Base-by-base conservation (phyloP, 192 early-diverging fungal species). In the Kickxella alabastrina region DNA sequence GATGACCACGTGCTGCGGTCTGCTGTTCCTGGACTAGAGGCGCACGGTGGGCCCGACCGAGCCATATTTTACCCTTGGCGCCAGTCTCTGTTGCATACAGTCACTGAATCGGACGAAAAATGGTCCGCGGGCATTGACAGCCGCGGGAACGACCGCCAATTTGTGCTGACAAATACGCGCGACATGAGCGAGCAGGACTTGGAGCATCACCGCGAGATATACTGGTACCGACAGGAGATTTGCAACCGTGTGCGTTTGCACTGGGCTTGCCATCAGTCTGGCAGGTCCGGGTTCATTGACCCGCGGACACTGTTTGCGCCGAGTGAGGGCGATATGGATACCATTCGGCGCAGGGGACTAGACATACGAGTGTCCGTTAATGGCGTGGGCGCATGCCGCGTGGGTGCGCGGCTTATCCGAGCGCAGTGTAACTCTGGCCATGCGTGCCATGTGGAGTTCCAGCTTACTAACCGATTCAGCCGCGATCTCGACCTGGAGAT, bases 11-110 rank as follows among this genome's bases (percentile, higher is more conserved):
- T 34, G 1, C 22, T 48, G 21, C 19, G 15, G 4, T 36, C 55
- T 31, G 54, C 71, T 9, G 47, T 75, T 2, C 71, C 71, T 10
- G 71, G 71, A 1, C 22, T 54, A 10, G 71, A 75, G 22, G 71
- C 57, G 15, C 49, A 67, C n/a, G 71, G 65, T 32, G 60, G 60
- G 3, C 56, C 65, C 2, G 71, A 75, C 26, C 34, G 32, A 9
- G 21, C 56, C 0, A 27, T 63, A 21, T 52, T 59, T 19, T 75
- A 75, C 40, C 52, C 71, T 7, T 75, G 71, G 71, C 63, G 63
- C n/a, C 31, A 41, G 3, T 10, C 52, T 9, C 18, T 63, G 21
- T 17, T 32, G 1, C 10, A 12, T 17, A 39, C n/a, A n/a, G n/a
- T 19, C 10, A 46, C 31, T 24, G 32, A 38, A 38, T 34, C 21